phyloP scores from a whole-genome alignment of 495 filamentous ascomycete genomes.

The Trichoderma reesei region DNA sequence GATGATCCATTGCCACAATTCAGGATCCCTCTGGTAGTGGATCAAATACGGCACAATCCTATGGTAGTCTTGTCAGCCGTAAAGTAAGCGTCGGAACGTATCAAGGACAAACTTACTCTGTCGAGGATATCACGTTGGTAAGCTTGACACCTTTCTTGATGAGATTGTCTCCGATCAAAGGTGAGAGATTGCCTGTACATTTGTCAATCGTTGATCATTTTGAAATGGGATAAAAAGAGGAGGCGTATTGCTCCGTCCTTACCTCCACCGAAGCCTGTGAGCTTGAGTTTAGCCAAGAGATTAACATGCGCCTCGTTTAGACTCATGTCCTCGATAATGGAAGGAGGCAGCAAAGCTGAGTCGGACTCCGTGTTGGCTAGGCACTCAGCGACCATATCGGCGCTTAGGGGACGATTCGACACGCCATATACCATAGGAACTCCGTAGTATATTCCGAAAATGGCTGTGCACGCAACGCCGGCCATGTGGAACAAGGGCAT shows the following conservation, averaged over 20 bases:
- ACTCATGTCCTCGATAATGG: background rate
- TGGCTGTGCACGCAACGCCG: background rate
- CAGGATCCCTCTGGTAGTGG: background rate
- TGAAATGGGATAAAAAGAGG: background rate
- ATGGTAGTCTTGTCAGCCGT: background rate
- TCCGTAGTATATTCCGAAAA: background rate
- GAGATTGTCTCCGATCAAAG: background rate
- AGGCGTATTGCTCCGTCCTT: background rate
- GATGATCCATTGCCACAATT: background rate
- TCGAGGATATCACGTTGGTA: background rate
- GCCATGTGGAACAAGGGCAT: background rate
- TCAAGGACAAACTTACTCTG: background rate
- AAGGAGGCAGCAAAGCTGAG: background rate
- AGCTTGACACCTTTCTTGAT: background rate
- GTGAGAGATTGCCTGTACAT: background rate
- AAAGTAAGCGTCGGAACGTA: background rate
- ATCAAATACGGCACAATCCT: background rate
- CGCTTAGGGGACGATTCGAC: background rate
- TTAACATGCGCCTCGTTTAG: background rate
- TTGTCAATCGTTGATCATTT: background rate
- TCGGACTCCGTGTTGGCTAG: background rate
- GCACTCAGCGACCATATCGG: background rate
- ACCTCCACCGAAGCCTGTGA: background rate
- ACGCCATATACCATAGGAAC: background rate
- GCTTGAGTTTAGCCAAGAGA: background rate